Conservation (phyloP, 164 flowering plant species). For the Stephania yunnanensis region DNA sequence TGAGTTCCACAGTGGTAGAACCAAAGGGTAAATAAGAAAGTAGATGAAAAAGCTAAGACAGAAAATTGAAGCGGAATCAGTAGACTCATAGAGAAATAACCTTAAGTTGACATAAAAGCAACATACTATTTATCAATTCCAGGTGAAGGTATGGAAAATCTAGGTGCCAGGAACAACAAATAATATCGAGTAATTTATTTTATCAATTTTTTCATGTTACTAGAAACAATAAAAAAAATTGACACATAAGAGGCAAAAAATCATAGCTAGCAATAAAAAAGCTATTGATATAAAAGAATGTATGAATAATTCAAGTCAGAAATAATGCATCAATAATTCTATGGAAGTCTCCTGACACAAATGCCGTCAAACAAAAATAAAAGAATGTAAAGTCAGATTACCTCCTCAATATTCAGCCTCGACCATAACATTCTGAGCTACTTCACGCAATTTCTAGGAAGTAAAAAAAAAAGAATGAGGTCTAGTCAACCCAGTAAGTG, state of each 20-base stretch:
- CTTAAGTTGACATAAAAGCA: constrained; percentile 33
- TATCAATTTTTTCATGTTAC: no score
- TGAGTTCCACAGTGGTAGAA: background rate
- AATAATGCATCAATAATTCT: background rate
- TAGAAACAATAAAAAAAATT: no score
- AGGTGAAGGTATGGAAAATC: no score
- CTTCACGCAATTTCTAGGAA: constrained; percentile 68
- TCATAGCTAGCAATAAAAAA: no score
- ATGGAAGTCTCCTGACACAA: no score
- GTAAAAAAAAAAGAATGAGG: background rate
- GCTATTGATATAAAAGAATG: no score
- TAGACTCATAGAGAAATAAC: constrained; percentile 17
- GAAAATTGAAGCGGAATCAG: background rate
- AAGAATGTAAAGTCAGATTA: constrained; percentile 8
- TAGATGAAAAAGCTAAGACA: background rate
- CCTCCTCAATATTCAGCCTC: constrained; percentile 58
- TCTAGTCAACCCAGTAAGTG: background rate
- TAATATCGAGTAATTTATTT: no score
- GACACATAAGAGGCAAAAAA: no score
- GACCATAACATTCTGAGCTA: constrained; percentile 36
- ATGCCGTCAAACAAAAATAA: no score
- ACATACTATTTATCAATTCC: no score
- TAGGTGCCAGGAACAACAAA: no score
- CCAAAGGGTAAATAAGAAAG: background rate
- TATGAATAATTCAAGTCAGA: no score